Conservation (phyloP, 805 yeast genomes). For the Wickerhamiella lipophila region DNA sequence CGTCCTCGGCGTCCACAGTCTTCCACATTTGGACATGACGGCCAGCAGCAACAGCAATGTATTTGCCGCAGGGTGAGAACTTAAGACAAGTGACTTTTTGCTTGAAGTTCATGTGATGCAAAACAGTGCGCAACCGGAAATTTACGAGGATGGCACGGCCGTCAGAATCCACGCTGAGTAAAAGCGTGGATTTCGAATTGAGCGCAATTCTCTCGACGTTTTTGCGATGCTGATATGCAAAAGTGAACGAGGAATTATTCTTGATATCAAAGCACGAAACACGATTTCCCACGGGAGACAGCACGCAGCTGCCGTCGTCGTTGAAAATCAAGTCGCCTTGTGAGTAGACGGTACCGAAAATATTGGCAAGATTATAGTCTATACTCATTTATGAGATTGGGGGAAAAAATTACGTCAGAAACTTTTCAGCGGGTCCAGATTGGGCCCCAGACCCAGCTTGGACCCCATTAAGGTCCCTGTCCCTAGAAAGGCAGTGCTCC, state of each 20-base stretch:
- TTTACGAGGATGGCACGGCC: constrained; percentile 91
- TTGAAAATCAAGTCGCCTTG: constrained; percentile 84
- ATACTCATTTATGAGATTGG: constrained; percentile 18
- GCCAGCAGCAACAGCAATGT: constrained; percentile 75
- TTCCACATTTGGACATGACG: constrained; percentile 86
- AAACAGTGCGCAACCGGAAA: constrained; percentile 64
- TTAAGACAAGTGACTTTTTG: constrained; percentile 59
- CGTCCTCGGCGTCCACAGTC: constrained; percentile 69
- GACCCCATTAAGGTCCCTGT: not conserved
- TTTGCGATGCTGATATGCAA: constrained; percentile 84
- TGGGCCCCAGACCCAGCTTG: too few relatives aligned
- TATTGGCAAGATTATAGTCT: constrained; percentile 53
- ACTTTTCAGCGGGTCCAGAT: not conserved
- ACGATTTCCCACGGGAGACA: constrained; percentile 91
- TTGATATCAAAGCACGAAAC: constrained; percentile 78
- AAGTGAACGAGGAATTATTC: constrained; percentile 75
- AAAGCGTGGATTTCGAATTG: constrained; percentile 66
- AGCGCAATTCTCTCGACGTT: constrained; percentile 68
- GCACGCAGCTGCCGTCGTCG: constrained; percentile 66
- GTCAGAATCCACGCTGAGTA: constrained; percentile 75
- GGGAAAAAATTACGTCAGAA: constrained; percentile 5
- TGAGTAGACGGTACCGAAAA: constrained; percentile 87
- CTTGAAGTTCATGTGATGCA: constrained; percentile 89
- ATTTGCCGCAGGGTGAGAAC: constrained; percentile 79
- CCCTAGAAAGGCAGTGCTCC: not conserved